Base-by-base conservation (phyloP, 2,329 filamentous ascomycete species). In the Fusarium tuaranense region DNA sequence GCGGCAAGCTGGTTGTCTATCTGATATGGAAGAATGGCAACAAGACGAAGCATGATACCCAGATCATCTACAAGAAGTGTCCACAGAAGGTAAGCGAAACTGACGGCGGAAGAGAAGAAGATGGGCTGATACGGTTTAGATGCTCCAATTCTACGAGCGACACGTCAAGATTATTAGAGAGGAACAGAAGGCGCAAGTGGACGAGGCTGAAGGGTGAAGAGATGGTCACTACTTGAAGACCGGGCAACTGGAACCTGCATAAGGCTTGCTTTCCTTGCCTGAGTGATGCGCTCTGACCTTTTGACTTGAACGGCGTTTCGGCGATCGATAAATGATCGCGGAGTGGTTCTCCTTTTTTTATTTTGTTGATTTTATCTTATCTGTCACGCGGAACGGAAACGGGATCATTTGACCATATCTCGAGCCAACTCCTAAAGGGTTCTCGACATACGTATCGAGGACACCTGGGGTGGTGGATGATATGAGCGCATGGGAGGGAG, bases 21-120 rank as follows among this genome's bases (percentile, higher is more conserved):
- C 83, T 95, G 36, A 90, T 90, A 14, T 96, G 94, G 94, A 92
- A 91, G 76, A 91, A 92, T 70, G 91, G 91, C 10, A 86, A 90
- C 58, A 95, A 94, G 85, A 94, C 93, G 1, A 91, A 93, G 79
- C 94, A 96, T 78, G 87, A 90, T 12, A 90, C 94, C 18, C 82
- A 86, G 22, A 87, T 92, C 16, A 88, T 95, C 9, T 94, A 95
- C 78, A 88, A 91, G 78, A 92, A 94, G 76, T 95, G 93, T 75
- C 94, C 94, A 0, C 94, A 96, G 79, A 94, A 92, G 88, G 92
- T 93, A 81, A 66, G 84, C 65, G 32, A n/a, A 27, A 12, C 10
- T 25, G 22, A 25, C 13, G 5, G 7, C 30, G 25, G 18, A 13
- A 12, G 25, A 20, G 36, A 53, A 44, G 46, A 30, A 12, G 27